phyloP scores from a whole-genome alignment of 352 stramenopile species.

The Globisporangium solare region DNA sequence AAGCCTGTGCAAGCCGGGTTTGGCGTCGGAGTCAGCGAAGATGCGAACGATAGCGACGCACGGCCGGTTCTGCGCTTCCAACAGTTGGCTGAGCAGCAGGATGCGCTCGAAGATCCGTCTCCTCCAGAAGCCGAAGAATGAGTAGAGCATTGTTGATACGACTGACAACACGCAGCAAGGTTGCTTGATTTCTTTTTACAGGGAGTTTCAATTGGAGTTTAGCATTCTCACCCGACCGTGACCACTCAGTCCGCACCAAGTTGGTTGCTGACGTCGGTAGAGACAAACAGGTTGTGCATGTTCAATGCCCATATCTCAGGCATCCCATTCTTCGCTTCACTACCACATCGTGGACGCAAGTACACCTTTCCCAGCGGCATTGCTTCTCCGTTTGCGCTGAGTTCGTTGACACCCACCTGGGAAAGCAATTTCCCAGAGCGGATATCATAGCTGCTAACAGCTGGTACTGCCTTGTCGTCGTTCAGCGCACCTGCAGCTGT shows the following conservation, averaged over 20 bases:
- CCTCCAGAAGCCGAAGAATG: slow-evolving; percentile 51
- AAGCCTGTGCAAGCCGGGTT: slow-evolving; percentile 46
- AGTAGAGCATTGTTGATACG: not conserved
- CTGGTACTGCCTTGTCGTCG: slow-evolving; percentile 12
- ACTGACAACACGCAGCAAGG: too few relatives aligned
- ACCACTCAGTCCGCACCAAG: not conserved
- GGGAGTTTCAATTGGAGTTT: not conserved
- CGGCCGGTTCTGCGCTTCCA: slow-evolving; percentile 42
- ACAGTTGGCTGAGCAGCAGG: slow-evolving; percentile 55
- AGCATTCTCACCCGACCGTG: not conserved
- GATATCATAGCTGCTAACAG: slow-evolving; percentile 30
- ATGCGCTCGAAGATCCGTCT: slow-evolving; percentile 77
- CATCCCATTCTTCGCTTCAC: slow-evolving; percentile 2
- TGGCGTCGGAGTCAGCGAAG: slow-evolving; percentile 37
- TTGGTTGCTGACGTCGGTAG: not conserved
- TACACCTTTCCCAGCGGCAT: slow-evolving; percentile 35
- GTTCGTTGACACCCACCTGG: slow-evolving; percentile 17
- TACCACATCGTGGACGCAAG: slow-evolving; percentile 10
- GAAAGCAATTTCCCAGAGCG: slow-evolving; percentile 16
- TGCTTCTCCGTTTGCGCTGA: not conserved
- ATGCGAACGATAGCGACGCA: slow-evolving; percentile 27
- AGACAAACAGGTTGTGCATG: slow-evolving; percentile 31
- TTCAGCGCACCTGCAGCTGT: not conserved
- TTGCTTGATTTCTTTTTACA: too few relatives aligned
- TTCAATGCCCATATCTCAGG: slow-evolving; percentile 40